Base-by-base conservation (phyloP, 257 asterid species). In the Salvia splendens region DNA sequence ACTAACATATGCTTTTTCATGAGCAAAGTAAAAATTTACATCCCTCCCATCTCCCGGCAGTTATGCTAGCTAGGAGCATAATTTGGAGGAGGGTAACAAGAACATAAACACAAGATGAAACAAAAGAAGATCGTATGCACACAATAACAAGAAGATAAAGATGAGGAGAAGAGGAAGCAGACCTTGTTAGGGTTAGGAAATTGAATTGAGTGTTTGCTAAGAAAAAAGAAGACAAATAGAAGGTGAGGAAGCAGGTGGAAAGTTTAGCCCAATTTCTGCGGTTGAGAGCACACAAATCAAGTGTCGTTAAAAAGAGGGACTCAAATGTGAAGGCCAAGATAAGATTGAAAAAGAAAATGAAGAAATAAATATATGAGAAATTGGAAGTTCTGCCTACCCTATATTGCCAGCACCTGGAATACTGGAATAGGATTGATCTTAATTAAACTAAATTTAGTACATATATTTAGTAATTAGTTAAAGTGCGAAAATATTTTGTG, bases 231-330 rank as follows among this genome's bases (percentile, higher is more conserved):
- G 81, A 81, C 82, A 71, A 74, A 40, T 56, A 78, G 61, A 53
- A 55, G 54, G 12, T 4, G 7, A 45, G 67, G 30, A 48, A 74
- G 79, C 78, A 75, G 83, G 73, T 79, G 47, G 47, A 63, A 62
- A 61, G 61, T 28, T 52, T 71, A 40, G 46, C 66, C 70, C 83
- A 72, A 52, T 36, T 75, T 76, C 64, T 73, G 63, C 61, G 30
- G 73, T 61, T 56, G 60, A 66, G 62, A 49, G 74, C 82, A 81
- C 85, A 77, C 80, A 33, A 70, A 73, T 71, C 77, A 82, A 77
- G 80, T 67, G 46, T 53, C 58, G 76, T 73, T 76, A 49, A 71
- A 71, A 75, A 64, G 79, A 45, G 74, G 30, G 30, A 57, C 36
- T 61, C 20, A 40, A 14, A 24, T 24, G 30, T 24, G 30, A 24